Percentiles rank a stretch among this genome's conserved stretches.
Conservation (phyloP, 2,329 filamentous ascomycete species). For the Colletotrichum karsti region DNA sequence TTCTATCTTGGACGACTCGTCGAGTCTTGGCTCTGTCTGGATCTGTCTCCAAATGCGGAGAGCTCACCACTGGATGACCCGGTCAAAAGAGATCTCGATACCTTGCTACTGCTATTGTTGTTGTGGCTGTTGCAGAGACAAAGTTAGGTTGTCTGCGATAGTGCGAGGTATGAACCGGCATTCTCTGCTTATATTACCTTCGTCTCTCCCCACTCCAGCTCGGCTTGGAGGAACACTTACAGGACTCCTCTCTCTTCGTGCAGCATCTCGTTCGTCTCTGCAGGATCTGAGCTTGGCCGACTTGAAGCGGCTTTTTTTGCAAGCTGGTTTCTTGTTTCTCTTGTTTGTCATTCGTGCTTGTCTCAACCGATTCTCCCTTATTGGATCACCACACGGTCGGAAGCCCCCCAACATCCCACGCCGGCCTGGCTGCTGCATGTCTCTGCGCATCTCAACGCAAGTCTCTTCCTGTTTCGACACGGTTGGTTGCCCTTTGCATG, state of each 20-base stretch:
- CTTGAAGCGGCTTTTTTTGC: neutral
- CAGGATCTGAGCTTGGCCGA: neutral
- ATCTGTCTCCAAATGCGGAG: slow-evolving; percentile 8
- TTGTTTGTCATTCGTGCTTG: neutral
- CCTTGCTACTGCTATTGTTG: neutral
- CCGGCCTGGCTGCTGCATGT: neutral
- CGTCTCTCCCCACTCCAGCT: neutral
- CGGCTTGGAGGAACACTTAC: neutral
- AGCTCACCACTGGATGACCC: neutral
- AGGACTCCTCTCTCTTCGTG: neutral
- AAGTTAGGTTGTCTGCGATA: neutral
- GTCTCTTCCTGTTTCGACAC: neutral
- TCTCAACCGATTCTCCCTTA: neutral
- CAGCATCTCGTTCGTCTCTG: neutral
- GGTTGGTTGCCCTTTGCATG: slow-evolving; percentile 2
- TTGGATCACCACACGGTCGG: neutral
- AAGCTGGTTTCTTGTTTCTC: neutral
- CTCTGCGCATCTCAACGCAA: slow-evolving; percentile 12
- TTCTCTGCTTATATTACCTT: slow-evolving; percentile 13
- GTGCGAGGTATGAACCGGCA: neutral
- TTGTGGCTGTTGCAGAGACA: neutral
- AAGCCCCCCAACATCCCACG: neutral
- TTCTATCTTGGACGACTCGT: neutral
- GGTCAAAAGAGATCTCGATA: neutral
- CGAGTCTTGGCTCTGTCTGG: slow-evolving; percentile 15